Base-by-base conservation (phyloP, 1,139 yeast species). In the Hansenula anomala region DNA sequence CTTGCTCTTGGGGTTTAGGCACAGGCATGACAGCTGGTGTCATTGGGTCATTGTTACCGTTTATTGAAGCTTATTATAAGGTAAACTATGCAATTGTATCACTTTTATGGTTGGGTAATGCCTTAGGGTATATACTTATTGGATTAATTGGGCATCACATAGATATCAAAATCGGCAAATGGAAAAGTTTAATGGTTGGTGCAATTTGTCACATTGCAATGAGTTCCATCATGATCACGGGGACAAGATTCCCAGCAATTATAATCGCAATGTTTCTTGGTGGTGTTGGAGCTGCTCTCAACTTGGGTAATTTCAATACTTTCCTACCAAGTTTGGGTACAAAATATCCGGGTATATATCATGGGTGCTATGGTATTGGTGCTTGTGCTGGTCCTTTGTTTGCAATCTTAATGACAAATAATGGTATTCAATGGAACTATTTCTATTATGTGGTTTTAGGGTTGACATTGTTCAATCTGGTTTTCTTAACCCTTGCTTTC, bases 351-450 rank as follows among this genome's bases (percentile, higher is more conserved):
- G 79, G 84, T 0, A 59, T 64, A 26, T 65, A 69, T 46, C 87
- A 80, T 57, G 85, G 81, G 0, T 56, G 64, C n/a, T 80, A 80
- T 54, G 88, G 88, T 1, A 44, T 73, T 1, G 88, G 87, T 3
- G 87, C 85, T 2, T 73, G 79, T 4, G 46, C 77, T 1, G 67
- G 81, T 5, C 88, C 88, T 1, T 56, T 80, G 20, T 57, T 77
- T 12, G 80, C 78, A 8, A 79, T 85, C 0, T 62, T 72, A 11
- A 67, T 79, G 66, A 44, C 44, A 20, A 63, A 67, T 30, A 47
- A 55, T 1, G 80, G 78, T 3, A 54, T 71, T 10, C 49, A 46
- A 36, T 80, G 88, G 88, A 66, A 75, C 54, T 67, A 55, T 40
- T 74, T 69, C 55, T 80, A 78, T 51, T 56, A 70, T 19, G 65